Conservation (phyloP, 2,329 filamentous ascomycete genomes). For the Anthostomella pinea region DNA sequence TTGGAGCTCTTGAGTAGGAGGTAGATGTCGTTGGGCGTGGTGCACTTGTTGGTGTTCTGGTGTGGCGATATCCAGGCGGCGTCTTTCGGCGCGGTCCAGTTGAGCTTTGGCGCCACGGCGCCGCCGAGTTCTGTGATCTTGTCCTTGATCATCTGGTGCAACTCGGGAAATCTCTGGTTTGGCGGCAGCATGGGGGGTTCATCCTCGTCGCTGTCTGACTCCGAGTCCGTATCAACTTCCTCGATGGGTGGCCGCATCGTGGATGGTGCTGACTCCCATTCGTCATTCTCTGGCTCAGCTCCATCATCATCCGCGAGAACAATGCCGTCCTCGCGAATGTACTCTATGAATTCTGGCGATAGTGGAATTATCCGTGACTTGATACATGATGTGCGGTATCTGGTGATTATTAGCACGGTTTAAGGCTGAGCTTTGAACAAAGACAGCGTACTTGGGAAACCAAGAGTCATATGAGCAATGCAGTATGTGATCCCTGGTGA, state of each 20-base stretch:
- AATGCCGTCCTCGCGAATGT: constrained; percentile 90
- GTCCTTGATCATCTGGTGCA: constrained; percentile 73
- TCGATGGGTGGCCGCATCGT: constrained; percentile 34
- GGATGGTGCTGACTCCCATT: constrained; percentile 46
- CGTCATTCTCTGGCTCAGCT: constrained; percentile 55
- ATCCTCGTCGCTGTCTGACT: constrained; percentile 53
- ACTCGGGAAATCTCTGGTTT: constrained; percentile 61
- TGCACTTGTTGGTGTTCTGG: constrained; percentile 89
- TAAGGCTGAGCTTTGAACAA: neutral
- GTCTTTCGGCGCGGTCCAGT: constrained; percentile 97
- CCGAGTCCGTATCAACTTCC: constrained; percentile 42
- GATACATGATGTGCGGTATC: constrained; percentile 76
- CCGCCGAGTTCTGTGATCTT: constrained; percentile 81
- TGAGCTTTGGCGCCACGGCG: constrained; percentile 85
- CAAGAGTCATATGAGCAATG: constrained; percentile 93
- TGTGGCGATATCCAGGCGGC: constrained; percentile 85
- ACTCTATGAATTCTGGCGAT: constrained; percentile 71
- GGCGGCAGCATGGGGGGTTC: constrained; percentile 43
- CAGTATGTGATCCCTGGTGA: constrained; percentile 82
- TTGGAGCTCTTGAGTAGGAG: constrained; percentile 91
- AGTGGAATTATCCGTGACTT: constrained; percentile 84
- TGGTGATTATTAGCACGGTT: constrained; percentile 31
- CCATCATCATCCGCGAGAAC: constrained; percentile 71
- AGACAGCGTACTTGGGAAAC: constrained; percentile 65
- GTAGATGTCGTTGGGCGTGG: constrained; percentile 85